Percentiles rank a stretch among this genome's conserved stretches.
Conservation (phyloP, 2,329 filamentous ascomycete genomes). For the Fusarium nisikadoi region DNA sequence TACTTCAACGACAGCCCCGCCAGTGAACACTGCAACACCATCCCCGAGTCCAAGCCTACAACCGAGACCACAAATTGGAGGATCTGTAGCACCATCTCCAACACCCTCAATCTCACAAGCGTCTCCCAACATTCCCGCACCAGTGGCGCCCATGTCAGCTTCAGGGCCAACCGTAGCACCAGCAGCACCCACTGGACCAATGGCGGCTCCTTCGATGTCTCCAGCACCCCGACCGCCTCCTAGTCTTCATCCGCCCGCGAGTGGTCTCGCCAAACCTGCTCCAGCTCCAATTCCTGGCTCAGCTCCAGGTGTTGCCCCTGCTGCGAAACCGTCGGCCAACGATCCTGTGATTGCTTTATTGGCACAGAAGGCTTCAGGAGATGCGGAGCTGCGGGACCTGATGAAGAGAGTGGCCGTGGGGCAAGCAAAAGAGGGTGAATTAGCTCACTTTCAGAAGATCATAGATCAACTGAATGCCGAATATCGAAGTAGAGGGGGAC, state of each 20-base stretch:
- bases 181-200: slow-evolving; percentile 39
- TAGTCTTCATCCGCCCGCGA: slow-evolving; percentile 27
- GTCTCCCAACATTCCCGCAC: slow-evolving; percentile 35
- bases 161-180: slow-evolving; percentile 40
- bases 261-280: slow-evolving; percentile 30
- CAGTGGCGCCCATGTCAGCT: slow-evolving; percentile 31
- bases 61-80: slow-evolving; percentile 25
- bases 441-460: slow-evolving; percentile 81
- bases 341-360: slow-evolving; percentile 86
- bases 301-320: slow-evolving; percentile 25
- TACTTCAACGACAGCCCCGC: slow-evolving; percentile 22
- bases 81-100: slow-evolving; percentile 34
- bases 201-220: slow-evolving; percentile 39
- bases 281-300: slow-evolving; percentile 24
- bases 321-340: slow-evolving; percentile 48
- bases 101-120: slow-evolving; percentile 37
- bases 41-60: slow-evolving; percentile 36
- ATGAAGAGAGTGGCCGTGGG: slow-evolving; percentile 88
- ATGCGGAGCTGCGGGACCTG: slow-evolving; percentile 77
- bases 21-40: slow-evolving; percentile 23
- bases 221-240: slow-evolving; percentile 39
- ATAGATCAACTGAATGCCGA: slow-evolving; percentile 80
- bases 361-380: slow-evolving; percentile 78
- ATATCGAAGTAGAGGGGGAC: slow-evolving; percentile 62
- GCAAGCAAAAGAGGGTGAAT: slow-evolving; percentile 74